Base-by-base conservation (phyloP, 2,329 filamentous ascomycete genomes). In the Thyridium curvatum region DNA sequence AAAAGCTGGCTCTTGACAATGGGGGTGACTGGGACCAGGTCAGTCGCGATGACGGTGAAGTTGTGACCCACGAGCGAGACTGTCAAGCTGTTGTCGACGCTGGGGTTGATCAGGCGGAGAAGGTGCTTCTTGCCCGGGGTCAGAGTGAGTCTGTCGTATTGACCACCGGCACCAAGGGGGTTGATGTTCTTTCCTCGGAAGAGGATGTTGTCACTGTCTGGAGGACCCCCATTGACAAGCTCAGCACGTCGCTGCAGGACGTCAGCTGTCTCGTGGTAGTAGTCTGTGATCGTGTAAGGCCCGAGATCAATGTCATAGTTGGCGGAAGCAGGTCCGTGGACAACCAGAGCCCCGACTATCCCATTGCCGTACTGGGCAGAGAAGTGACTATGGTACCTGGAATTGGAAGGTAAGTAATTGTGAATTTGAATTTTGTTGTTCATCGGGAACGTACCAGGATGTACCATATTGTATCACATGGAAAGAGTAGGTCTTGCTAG, bases 221-320 rank as follows among this genome's bases (percentile, higher is more conserved):
- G 58, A 4, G 55, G 47, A 1, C 47, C 35, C 2, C 51, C 52
- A 34, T 52, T 52, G 34, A 18, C 30, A 13, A 43, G 41, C 29
- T 46, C 37, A 36, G 41, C 48, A 18, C 45, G 39, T 14, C 48
- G 21, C 21, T 48, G 42, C 26, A 58, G 44, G 13, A 43, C 43
- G 42, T 61, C 58, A 9, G 40, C 42, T 5, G n/a, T 38, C 8
- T 18, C 41, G 34, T 70, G 64, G 53, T 72, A 74, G 64, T 70
- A 79, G 46, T 79, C 76, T 8, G 62, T 66, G 31, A 79, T 60
- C 6, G 68, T 64, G 7, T 72, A 60, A 4, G 62, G 47, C 10
- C 74, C 74, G 0, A 77, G 61, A 47, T 78, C 74, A 36, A 68
- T 59, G 40, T 78, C 73, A 50, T 72, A 74, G 42, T 44, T 36